phyloP scores from a whole-genome alignment of 495 filamentous ascomycete species.

The Penicillium bovifimosum region DNA sequence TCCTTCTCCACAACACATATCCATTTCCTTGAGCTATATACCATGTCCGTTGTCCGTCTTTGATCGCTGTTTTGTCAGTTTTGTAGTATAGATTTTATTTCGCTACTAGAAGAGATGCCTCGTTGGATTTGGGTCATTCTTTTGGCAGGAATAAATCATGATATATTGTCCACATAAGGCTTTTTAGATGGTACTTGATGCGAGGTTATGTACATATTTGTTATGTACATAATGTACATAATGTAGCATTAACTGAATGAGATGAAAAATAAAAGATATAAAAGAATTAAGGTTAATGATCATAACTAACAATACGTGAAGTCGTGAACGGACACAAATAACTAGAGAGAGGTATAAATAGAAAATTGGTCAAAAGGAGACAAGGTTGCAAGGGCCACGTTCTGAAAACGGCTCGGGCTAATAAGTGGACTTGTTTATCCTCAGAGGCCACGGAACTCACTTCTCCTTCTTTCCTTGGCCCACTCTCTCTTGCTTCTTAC shows the following conservation, averaged over 20 bases:
- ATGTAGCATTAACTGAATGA: too few relatives aligned
- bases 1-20: background rate
- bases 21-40: background rate
- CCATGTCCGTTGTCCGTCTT: background rate
- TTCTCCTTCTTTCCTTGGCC: conserved; percentile 1
- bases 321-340: background rate
- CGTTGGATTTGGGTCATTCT: background rate
- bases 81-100: background rate
- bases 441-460: conserved; percentile 16
- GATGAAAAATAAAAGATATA: too few relatives aligned
- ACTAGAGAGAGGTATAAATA: too few relatives aligned
- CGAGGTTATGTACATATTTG: too few relatives aligned
- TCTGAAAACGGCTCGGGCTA: conserved; percentile 18
- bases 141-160: too few relatives aligned
- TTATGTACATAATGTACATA: too few relatives aligned
- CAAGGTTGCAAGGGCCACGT: conserved; percentile 3
- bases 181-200: too few relatives aligned
- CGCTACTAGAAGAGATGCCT: background rate
- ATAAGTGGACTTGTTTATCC: conserved; percentile 20
- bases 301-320: background rate
- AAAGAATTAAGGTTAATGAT: too few relatives aligned
- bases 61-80: background rate
- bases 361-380: too few relatives aligned
- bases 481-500: conserved; percentile 2
- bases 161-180: too few relatives aligned